phyloP scores from a whole-genome alignment of 2,329 filamentous ascomycete genomes.

The Hirsutella thompsonii region DNA sequence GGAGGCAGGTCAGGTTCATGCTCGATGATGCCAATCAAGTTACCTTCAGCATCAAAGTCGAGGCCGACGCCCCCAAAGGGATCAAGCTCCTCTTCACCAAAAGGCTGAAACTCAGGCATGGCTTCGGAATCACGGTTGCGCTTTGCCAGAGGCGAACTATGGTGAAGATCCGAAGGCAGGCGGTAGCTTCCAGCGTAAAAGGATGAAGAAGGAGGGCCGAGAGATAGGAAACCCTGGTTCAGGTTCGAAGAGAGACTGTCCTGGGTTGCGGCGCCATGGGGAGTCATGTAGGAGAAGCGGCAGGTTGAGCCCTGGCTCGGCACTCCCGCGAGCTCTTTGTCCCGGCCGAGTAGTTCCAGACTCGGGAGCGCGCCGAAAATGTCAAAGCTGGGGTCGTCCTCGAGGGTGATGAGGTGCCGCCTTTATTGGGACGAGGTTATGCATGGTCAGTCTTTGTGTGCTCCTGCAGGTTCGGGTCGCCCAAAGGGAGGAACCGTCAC shows the following conservation, averaged over 20 bases:
- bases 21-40: slow-evolving; percentile 28
- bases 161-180: slow-evolving; percentile 20
- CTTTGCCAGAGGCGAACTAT: slow-evolving; percentile 16
- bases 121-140: slow-evolving; percentile 7
- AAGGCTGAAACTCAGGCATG: slow-evolving; percentile 16
- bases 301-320: slow-evolving; percentile 23
- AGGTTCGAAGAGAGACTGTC: slow-evolving; percentile 16
- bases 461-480: slow-evolving; percentile 8
- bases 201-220: slow-evolving; percentile 22
- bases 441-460: slow-evolving; percentile 5
- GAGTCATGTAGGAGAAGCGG: slow-evolving; percentile 32
- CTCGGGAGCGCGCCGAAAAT: slow-evolving; percentile 16
- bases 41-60: slow-evolving; percentile 38
- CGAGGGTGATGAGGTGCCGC: slow-evolving; percentile 60
- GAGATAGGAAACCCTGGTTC: slow-evolving; percentile 13
- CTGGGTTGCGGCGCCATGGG: slow-evolving; percentile 15
- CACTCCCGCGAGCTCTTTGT: slow-evolving; percentile 18
- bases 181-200: slow-evolving; percentile 18
- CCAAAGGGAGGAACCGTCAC: slow-evolving; percentile 25
- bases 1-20: slow-evolving; percentile 31
- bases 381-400: slow-evolving; percentile 70
- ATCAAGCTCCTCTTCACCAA: slow-evolving; percentile 26
- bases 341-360: slow-evolving; percentile 22
- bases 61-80: slow-evolving; percentile 28
- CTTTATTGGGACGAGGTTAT: slow-evolving; percentile 31